phyloP scores from a whole-genome alignment of 2,329 filamentous ascomycete genomes.

The Herpotrichia juniperi region DNA sequence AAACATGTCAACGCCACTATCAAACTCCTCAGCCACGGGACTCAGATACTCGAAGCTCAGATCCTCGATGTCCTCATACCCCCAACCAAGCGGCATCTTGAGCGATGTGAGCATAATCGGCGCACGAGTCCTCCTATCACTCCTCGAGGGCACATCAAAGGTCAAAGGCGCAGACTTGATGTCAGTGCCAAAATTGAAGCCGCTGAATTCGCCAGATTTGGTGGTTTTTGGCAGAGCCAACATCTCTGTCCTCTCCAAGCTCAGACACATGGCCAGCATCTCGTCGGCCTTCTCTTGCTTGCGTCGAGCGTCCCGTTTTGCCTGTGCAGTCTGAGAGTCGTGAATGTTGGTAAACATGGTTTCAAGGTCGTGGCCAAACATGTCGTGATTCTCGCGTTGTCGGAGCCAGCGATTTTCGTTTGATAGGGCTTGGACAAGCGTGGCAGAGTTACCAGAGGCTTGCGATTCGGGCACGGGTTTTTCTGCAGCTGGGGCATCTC shows the following conservation, averaged over 20 bases:
- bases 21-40: constrained; percentile 14
- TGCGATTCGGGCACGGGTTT: background rate
- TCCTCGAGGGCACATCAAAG: background rate
- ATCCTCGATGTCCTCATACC: constrained; percentile 13
- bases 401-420: constrained; percentile 39
- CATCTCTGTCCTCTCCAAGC: background rate
- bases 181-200: background rate
- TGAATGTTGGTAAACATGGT: constrained; percentile 18
- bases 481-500: background rate
- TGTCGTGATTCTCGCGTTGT: constrained; percentile 24
- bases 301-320: background rate
- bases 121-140: background rate
- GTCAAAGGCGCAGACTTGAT: background rate
- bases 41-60: constrained; percentile 17
- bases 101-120: constrained; percentile 5
- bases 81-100: background rate
- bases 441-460: constrained; percentile 16
- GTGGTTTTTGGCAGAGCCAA: background rate
- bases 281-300: constrained; percentile 8
- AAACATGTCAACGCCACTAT: background rate
- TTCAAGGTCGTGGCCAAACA: constrained; percentile 20
- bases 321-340: constrained; percentile 1
- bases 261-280: constrained; percentile 5
- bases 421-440: constrained; percentile 30
- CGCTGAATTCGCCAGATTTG: background rate